phyloP scores from a whole-genome alignment of 1,284 basidiomycete species.

The Earliella scabrosa region DNA sequence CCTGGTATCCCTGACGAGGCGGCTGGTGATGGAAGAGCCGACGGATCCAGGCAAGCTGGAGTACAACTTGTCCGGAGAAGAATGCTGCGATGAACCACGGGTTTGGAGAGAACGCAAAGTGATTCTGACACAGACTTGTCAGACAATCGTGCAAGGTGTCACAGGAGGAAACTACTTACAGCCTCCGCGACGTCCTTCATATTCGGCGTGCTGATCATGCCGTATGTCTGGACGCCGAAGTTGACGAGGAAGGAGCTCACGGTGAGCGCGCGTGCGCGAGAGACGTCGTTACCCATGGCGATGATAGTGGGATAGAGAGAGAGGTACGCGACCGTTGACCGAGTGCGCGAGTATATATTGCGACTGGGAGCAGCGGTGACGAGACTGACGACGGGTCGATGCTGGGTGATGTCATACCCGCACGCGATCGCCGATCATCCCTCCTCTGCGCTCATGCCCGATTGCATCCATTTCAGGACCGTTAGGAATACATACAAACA shows the following conservation, averaged over 20 bases:
- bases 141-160: neutral
- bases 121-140: constrained; percentile 31
- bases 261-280: constrained; percentile 32
- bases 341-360: neutral
- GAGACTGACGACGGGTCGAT: neutral
- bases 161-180: constrained; percentile 24
- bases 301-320: neutral
- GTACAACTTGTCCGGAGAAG: constrained; percentile 37
- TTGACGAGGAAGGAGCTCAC: constrained; percentile 37
- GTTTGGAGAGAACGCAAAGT: constrained; percentile 41
- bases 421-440: neutral
- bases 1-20: constrained; percentile 22
- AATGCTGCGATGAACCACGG: constrained; percentile 40
- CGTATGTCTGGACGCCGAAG: constrained; percentile 36
- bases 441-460: too few species aligned
- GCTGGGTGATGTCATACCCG: constrained; percentile 4
- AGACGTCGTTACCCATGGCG: constrained; percentile 35
- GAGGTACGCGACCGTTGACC: too few species aligned
- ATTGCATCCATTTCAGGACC: too few species aligned
- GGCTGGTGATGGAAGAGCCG: constrained; percentile 28
- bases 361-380: neutral
- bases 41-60: constrained; percentile 37
- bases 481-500: too few species aligned
- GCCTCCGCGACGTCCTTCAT: constrained; percentile 42
- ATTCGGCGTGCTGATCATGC: constrained; percentile 37